Evolutionary conservation across 441 rosid genomes (phyloP).

Genomic region (Pelargonium cotyledonis): DNA sequence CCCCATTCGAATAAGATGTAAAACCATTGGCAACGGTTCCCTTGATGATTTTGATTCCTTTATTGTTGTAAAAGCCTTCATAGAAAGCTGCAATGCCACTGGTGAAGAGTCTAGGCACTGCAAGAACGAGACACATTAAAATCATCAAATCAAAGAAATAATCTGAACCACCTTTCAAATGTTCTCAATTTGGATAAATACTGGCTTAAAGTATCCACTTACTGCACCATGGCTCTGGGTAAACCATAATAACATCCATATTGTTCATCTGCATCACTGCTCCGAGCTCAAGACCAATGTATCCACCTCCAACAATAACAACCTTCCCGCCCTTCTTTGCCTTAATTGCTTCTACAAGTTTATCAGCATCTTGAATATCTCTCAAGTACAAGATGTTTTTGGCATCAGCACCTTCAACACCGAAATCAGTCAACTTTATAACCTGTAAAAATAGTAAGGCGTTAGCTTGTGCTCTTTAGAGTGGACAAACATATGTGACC

Average conservation of each 20-base stretch:
- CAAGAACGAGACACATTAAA: slow-evolving; percentile 16
- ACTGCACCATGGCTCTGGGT: slow-evolving; percentile 99
- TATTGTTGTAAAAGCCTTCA: slow-evolving; percentile 76
- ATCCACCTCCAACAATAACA: slow-evolving; percentile 95
- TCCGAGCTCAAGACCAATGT: slow-evolving; percentile 94
- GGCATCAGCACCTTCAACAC: slow-evolving; percentile 91
- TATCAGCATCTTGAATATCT: slow-evolving; percentile 87
- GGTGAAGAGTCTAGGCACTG: slow-evolving; percentile 99
- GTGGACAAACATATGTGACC: not conserved
- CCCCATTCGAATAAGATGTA: slow-evolving; percentile 66
- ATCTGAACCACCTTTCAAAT: not conserved
- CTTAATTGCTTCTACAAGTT: slow-evolving; percentile 68
- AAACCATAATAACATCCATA: slow-evolving; percentile 86
- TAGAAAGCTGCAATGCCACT: slow-evolving; percentile 86
- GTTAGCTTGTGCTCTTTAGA: not conserved
- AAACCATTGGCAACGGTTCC: slow-evolving; percentile 96
- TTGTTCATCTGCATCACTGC: slow-evolving; percentile 72
- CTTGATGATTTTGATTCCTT: slow-evolving; percentile 76
- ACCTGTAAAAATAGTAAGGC: slow-evolving; percentile 41
- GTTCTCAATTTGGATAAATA: not conserved
- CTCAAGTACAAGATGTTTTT: slow-evolving; percentile 86
- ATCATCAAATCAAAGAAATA: not conserved
- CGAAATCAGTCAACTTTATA: slow-evolving; percentile 73
- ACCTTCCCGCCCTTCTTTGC: slow-evolving; percentile 83
- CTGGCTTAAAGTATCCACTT: slow-evolving; percentile 35